Evolutionary conservation across 2,329 filamentous ascomycete genomes (phyloP).

Genomic region (Thermoascus crustaceus): DNA sequence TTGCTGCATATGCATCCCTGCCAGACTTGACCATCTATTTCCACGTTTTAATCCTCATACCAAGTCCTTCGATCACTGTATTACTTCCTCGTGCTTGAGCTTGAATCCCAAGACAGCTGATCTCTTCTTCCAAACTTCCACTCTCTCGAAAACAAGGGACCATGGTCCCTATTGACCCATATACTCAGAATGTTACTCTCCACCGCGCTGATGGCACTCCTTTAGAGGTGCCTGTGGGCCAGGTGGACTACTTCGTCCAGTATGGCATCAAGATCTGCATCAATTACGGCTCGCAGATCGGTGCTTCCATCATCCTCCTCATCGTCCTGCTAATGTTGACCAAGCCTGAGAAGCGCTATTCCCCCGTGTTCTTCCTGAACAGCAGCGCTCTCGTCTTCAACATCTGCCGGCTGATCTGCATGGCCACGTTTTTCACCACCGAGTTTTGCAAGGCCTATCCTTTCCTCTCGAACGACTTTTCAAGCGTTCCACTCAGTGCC

Average conservation of each 20-base stretch:
- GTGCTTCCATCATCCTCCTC: slow-evolving; percentile 58
- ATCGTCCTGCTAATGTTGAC: slow-evolving; percentile 61
- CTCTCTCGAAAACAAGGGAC: no score
- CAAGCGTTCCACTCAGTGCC: slow-evolving; percentile 37
- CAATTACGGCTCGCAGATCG: slow-evolving; percentile 64
- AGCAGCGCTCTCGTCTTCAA: slow-evolving; percentile 52
- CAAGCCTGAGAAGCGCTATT: slow-evolving; percentile 54
- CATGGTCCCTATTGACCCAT: slow-evolving; percentile 48
- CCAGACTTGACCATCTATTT: no score
- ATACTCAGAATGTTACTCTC: slow-evolving; percentile 45
- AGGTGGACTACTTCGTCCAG: slow-evolving; percentile 39
- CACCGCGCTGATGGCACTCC: slow-evolving; percentile 35
- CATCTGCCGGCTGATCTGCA: slow-evolving; percentile 43
- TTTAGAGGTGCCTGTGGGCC: slow-evolving; percentile 33
- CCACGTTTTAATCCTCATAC: no score
- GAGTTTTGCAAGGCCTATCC: slow-evolving; percentile 55
- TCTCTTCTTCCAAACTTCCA: no score
- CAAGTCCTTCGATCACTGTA: no score
- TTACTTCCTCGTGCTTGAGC: no score
- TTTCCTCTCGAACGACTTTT: slow-evolving; percentile 48
- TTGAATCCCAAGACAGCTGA: no score
- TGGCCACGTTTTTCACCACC: slow-evolving; percentile 50
- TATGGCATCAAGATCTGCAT: slow-evolving; percentile 46
- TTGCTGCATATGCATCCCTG: no score
- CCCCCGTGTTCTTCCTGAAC: slow-evolving; percentile 60